Evolutionary conservation across 1,284 basidiomycete species (phyloP).

Genomic region (Amylostereum areolatum): DNA sequence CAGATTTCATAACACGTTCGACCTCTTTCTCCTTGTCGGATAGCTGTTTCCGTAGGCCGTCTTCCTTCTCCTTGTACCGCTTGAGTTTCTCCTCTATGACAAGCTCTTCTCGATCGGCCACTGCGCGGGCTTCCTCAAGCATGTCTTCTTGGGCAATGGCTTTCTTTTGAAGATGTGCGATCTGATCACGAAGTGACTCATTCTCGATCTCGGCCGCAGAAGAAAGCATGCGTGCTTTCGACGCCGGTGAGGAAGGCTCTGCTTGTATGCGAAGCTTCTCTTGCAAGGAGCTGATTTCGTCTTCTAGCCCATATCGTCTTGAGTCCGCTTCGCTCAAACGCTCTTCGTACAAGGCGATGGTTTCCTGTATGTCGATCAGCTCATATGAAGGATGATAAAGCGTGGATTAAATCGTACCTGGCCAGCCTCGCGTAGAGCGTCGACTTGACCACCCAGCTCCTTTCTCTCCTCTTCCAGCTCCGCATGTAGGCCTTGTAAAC

Average conservation of each 20-base stretch:
- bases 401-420: conserved; percentile 44
- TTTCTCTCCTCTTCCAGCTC: conserved; percentile 63
- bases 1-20: conserved; percentile 57
- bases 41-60: conserved; percentile 63
- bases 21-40: conserved; percentile 56
- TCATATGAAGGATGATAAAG: conserved; percentile 13
- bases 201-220: conserved; percentile 88
- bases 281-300: conserved; percentile 60
- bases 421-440: conserved; percentile 78
- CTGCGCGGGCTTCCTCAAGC: conserved; percentile 71
- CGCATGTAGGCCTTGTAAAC: conserved; percentile 38
- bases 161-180: conserved; percentile 79
- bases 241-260: conserved; percentile 32
- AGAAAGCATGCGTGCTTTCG: conserved; percentile 34
- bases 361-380: conserved; percentile 52
- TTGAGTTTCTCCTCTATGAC: conserved; percentile 59
- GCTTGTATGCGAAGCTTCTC: conserved; percentile 38
- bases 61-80: conserved; percentile 76
- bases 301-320: conserved; percentile 76
- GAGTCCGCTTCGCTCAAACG: conserved; percentile 66
- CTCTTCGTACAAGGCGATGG: conserved; percentile 89
- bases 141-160: conserved; percentile 76
- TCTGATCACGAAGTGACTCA: conserved; percentile 83
- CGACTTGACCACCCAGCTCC: conserved; percentile 66
- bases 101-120: conserved; percentile 71